Evolutionary conservation across 2,329 filamentous ascomycete species (phyloP), one percentile per base, ranked within the genome.

Genomic region (Chrysoporthe cubensis): DNA sequence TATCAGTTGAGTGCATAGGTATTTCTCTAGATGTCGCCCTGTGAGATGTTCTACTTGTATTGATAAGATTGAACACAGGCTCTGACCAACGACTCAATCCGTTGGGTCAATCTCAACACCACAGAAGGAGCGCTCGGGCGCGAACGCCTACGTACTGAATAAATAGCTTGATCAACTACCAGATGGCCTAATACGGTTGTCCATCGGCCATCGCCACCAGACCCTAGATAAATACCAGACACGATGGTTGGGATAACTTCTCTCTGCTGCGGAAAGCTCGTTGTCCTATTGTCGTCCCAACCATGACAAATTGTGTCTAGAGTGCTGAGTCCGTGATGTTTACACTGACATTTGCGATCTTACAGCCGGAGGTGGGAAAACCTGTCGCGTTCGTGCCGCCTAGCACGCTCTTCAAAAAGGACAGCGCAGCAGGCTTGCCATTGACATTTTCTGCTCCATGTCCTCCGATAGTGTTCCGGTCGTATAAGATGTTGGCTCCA

Each of bases 401-500:
- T 43, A 69, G 32, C n/a, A 67, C 43, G 13, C 58, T 65, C 9
- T 37, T 54, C 18, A 69, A 46, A 56, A 66, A 69, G 5, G 50
- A 42, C 57, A 67, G 34, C 4, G 68, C 68, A 18, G 65, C 52
- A 18, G 68, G 65, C 7, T 42, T 58, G 0, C 68, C 68, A 14
- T 69, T 69, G 21, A 40, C n/a, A 1, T 21, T 5, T 59, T 80
- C 75, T 3, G 76, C 70, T 1, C 72, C 71, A 69, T 86, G 84
- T 0, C 76, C 77, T 0, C 83, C 82, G 8, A 80, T 72, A 1
- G 74, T 76, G 68, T 85, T 84, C 4, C 82, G 76, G 62, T 81
- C 76, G 66, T 83, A 85, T 2, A 76, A 73, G 8, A 86, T 79
- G 3, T 78, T 78, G 0, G 77, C 80, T 2, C 80, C 80, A 4